Conservation (phyloP, 2,329 filamentous ascomycete genomes). For the Scytalidium lignicola region DNA sequence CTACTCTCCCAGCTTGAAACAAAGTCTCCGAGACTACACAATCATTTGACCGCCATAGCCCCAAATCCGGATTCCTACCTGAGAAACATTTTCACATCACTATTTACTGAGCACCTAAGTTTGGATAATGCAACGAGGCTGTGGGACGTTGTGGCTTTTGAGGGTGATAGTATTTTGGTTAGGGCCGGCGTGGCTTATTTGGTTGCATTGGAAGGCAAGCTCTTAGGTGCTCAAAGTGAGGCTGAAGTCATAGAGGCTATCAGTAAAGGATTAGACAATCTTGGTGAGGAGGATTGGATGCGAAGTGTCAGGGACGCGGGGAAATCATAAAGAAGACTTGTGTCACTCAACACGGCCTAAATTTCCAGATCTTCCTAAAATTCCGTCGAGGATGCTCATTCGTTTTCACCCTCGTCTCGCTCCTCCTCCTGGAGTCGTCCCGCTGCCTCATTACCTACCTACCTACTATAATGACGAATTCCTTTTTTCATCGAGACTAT, state of each 20-base stretch:
- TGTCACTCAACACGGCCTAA: background rate
- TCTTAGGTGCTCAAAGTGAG: slow-evolving; percentile 35
- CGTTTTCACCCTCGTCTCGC: background rate
- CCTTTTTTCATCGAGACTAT: background rate
- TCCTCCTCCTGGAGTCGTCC: background rate
- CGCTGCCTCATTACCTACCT: too few species aligned
- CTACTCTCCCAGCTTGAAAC: slow-evolving; percentile 60
- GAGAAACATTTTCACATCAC: slow-evolving; percentile 52
- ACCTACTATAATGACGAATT: background rate
- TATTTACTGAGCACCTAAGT: slow-evolving; percentile 59
- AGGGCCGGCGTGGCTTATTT: slow-evolving; percentile 67
- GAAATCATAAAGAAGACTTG: slow-evolving; percentile 9
- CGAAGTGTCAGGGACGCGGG: slow-evolving; percentile 18
- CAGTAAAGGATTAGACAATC: slow-evolving; percentile 7
- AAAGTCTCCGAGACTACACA: slow-evolving; percentile 59
- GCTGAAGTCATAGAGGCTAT: slow-evolving; percentile 16
- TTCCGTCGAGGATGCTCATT: background rate
- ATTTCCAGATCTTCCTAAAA: background rate
- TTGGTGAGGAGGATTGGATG: slow-evolving; percentile 24
- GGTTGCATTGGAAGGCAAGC: slow-evolving; percentile 41
- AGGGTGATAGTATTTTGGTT: slow-evolving; percentile 69
- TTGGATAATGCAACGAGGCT: slow-evolving; percentile 68
- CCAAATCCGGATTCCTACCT: slow-evolving; percentile 49
- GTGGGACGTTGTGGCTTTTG: slow-evolving; percentile 81
- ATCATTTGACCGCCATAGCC: slow-evolving; percentile 52